Evolutionary conservation across 192 early-diverging fungal species (phyloP).

Genomic region (Coemansia sp.): DNA sequence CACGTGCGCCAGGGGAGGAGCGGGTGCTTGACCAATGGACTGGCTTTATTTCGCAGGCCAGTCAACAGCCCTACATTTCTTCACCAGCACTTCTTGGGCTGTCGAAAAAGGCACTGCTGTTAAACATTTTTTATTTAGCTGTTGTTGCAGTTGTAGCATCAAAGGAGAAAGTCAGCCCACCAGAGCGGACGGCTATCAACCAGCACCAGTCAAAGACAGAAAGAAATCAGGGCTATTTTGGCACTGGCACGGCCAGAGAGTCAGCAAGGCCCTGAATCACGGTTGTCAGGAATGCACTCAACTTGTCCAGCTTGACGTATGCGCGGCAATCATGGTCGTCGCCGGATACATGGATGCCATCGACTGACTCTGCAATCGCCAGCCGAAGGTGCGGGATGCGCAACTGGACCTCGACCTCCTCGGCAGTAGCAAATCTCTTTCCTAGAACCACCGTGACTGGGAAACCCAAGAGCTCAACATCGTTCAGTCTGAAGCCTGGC

Average conservation of each 20-base stretch:
- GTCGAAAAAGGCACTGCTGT: no score
- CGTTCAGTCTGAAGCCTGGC: slow-evolving; percentile 79
- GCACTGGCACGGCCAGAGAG: not conserved
- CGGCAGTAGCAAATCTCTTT: slow-evolving; percentile 48
- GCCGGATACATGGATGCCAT: slow-evolving; percentile 5
- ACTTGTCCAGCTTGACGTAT: slow-evolving; percentile 15
- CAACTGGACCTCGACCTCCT: slow-evolving; percentile 44
- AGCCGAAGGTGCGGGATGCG: slow-evolving; percentile 28
- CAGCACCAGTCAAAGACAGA: no score
- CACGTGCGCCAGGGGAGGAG: not conserved
- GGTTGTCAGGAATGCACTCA: slow-evolving; percentile 24
- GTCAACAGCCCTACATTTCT: no score
- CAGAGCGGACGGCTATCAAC: no score
- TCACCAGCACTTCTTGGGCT: no score
- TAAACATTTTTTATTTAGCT: no score
- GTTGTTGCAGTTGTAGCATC: no score
- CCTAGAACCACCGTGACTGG: slow-evolving; percentile 77
- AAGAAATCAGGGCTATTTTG: not conserved
- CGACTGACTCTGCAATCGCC: not conserved
- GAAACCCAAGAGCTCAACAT: slow-evolving; percentile 80
- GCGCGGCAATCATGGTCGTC: slow-evolving; percentile 23
- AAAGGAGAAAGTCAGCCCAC: no score
- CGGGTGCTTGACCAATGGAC: not conserved
- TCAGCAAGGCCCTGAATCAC: slow-evolving; percentile 11
- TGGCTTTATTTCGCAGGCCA: not conserved